Evolutionary conservation across 495 filamentous ascomycete genomes (phyloP).

Genomic region (Talaromyces thailandensis): DNA sequence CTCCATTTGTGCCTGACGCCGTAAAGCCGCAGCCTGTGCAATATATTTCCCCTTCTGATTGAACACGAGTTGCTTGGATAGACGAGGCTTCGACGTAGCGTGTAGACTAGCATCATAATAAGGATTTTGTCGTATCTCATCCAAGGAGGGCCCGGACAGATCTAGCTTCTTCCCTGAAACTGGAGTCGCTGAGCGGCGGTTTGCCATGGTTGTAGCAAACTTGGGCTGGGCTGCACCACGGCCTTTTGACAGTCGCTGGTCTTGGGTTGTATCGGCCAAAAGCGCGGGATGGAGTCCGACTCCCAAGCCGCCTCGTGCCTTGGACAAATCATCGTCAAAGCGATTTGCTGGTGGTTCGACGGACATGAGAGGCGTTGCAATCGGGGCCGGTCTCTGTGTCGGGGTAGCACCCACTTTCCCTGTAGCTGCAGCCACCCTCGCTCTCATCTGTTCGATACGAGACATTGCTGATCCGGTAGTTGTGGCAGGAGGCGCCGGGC

Average conservation of each 20-base stretch:
- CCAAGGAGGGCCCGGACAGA: constrained; percentile 57
- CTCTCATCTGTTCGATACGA: constrained; percentile 61
- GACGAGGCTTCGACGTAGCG: constrained; percentile 51
- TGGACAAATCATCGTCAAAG: constrained; percentile 39
- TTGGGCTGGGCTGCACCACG: constrained; percentile 43
- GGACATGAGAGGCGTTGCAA: constrained; percentile 19
- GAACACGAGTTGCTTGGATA: constrained; percentile 72
- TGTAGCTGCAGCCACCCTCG: constrained; percentile 70
- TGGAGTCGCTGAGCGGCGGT: constrained; percentile 46
- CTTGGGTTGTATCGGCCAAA: constrained; percentile 62
- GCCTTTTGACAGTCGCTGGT: constrained; percentile 51
- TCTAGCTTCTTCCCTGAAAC: constrained; percentile 44
- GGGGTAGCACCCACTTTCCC: constrained; percentile 43
- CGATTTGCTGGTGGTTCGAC: constrained; percentile 30
- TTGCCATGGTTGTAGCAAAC: constrained; percentile 49
- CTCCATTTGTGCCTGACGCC: constrained; percentile 80
- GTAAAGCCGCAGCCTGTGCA: constrained; percentile 77
- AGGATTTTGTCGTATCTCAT: constrained; percentile 67
- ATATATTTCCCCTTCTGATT: constrained; percentile 98
- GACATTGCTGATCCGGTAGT: constrained; percentile 29
- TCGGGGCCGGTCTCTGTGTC: constrained; percentile 21
- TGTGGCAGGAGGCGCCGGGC: constrained; percentile 32
- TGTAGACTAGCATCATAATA: constrained; percentile 73
- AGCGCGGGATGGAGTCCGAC: constrained; percentile 83
- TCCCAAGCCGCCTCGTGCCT: constrained; percentile 69